phyloP scores from a whole-genome alignment of 768 basidiomycete species.

The Cystobasidium onofrii region DNA sequence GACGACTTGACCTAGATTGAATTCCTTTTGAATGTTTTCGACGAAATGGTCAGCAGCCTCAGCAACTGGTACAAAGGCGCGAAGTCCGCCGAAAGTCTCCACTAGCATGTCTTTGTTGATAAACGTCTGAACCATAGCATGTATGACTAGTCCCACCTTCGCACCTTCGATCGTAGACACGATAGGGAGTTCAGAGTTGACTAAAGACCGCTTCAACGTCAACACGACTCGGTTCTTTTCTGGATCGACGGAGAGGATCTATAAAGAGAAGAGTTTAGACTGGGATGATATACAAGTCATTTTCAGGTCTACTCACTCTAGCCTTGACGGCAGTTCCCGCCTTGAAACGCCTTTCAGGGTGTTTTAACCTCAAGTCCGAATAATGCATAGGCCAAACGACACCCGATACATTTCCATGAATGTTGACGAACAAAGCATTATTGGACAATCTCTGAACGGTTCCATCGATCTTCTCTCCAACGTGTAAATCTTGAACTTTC shows the following conservation, averaged over 20 bases:
- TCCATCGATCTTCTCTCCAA: slow-evolving; percentile 70
- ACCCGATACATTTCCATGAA: slow-evolving; percentile 81
- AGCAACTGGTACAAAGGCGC: slow-evolving; percentile 66
- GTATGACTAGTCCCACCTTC: slow-evolving; percentile 60
- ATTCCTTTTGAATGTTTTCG: slow-evolving; percentile 51
- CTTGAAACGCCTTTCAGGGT: slow-evolving; percentile 85
- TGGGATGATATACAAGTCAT: too few species aligned
- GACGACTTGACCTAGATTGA: slow-evolving; percentile 72
- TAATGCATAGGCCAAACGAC: slow-evolving; percentile 91
- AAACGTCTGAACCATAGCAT: slow-evolving; percentile 77
- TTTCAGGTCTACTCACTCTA: slow-evolving; percentile 63
- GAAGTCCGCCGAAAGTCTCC: slow-evolving; percentile 82
- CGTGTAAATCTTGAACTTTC: slow-evolving; percentile 67
- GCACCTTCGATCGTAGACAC: slow-evolving; percentile 61
- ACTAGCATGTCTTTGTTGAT: slow-evolving; percentile 70
- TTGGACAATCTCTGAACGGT: slow-evolving; percentile 78
- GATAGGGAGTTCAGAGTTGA: slow-evolving; percentile 70
- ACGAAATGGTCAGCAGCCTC: slow-evolving; percentile 71
- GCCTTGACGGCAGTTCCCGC: slow-evolving; percentile 73
- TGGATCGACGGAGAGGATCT: slow-evolving; percentile 76
- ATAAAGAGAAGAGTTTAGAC: background rate
- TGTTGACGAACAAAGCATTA: slow-evolving; percentile 69
- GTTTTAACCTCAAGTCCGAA: slow-evolving; percentile 82
- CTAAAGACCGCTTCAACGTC: slow-evolving; percentile 81
- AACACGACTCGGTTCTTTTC: slow-evolving; percentile 71